These are phyloP conservation scores for Peniophora sp. DNA, from an alignment of 1,284 basidiomycete species.

Conservation along the genomic window DNA sequence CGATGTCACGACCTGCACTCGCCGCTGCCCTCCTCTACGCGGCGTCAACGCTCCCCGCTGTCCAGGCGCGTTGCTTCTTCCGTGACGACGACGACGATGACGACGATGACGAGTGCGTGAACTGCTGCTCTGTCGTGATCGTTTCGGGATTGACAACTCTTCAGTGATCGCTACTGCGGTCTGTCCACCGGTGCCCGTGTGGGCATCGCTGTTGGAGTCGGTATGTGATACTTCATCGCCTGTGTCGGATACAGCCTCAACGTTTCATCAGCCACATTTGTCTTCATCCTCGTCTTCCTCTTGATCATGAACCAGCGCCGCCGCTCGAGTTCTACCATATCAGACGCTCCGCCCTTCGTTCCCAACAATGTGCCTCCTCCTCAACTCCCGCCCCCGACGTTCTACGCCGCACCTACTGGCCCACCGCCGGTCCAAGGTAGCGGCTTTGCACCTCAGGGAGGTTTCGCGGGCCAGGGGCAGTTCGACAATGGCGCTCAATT, in stretches of 20 bases:
- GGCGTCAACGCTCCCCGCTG: constrained; percentile 1
- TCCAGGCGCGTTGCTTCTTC: constrained; percentile 3
- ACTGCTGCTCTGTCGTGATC: background rate
- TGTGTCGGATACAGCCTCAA: background rate
- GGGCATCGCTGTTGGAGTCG: constrained; percentile 20
- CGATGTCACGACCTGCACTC: background rate
- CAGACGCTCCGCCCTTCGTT: background rate
- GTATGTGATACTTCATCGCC: constrained; percentile 11
- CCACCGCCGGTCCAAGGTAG: background rate
- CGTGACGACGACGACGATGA: background rate
- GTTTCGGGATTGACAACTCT: constrained; percentile 5
- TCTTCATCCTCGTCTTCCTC: background rate
- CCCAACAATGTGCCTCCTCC: background rate
- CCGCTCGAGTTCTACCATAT: background rate
- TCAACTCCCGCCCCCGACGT: background rate
- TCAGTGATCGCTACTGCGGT: constrained; percentile 15
- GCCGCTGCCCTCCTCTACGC: background rate
- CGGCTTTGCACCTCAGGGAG: background rate
- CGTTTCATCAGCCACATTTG: background rate
- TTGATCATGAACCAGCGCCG: background rate
- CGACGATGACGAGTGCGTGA: background rate
- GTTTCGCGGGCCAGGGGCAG: background rate
- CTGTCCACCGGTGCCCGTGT: constrained; percentile 17
- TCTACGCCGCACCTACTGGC: background rate
- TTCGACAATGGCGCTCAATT: background rate